Base-by-base conservation (phyloP, 2,329 filamentous ascomycete species). In the Didymella exigua region DNA sequence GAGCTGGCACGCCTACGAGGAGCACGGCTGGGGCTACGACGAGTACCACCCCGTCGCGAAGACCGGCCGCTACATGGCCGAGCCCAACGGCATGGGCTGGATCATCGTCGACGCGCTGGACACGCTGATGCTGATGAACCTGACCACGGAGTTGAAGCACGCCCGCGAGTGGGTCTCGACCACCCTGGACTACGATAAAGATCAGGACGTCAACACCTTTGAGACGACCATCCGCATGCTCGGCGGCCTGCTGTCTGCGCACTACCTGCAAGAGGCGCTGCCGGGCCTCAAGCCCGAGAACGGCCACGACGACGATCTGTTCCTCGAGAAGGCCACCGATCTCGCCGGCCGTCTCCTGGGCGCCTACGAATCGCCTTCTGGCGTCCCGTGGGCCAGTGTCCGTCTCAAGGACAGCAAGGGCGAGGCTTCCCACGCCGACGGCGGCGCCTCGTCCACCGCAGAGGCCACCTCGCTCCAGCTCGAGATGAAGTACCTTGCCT, bases 171-270 rank as follows among this genome's bases (percentile, higher is more conserved):
- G 95, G 95, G 86, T 99, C 42, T 83, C 90, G 1, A 88, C 86
- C 4, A 87, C 87, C 7, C 77, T 98, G 59, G 88, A 87, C 10
- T 98, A 96, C 77, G 88, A 97, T 56, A 91, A 96, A 75, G 84
- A 97, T 68, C 92, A 97, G 73, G 91, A 97, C 72, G 93, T 99
- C 51, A 98, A 92, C 75, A 97, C 92, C 0, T 99, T 98, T 67
- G 95, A 99, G 78, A 98, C 93, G 7, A 98, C 93, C 0, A 98
- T 98, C 67, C 89, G 95, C 47, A 98, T 98, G 93, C 81, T 99
- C 44, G 95, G 95, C 14, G 95, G 95, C 10, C 81, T 99, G 36
- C 81, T 99, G 29, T 93, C 93, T 1, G 95, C 95, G 9, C 92
- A 99, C 74, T 98, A 98, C 75, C 82, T 99, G n/a, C 93, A 92